phyloP scores from a whole-genome alignment of 352 stramenopile genomes.

The Phytophthora melonis region DNA sequence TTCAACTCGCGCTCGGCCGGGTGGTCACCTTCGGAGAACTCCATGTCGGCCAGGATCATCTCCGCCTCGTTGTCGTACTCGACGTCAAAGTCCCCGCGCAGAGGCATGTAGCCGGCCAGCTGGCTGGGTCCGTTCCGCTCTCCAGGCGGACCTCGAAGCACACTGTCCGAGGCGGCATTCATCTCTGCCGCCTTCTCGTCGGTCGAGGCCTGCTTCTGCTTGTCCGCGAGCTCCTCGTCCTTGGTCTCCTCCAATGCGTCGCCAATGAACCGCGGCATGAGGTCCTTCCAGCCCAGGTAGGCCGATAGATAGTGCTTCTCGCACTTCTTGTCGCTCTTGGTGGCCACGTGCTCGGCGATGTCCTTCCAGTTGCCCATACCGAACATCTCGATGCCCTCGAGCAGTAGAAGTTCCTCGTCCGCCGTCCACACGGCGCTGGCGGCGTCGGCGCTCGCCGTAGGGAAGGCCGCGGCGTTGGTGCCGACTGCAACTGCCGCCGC shows the following conservation, averaged over 20 bases:
- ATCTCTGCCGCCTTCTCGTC: slow-evolving; percentile 46
- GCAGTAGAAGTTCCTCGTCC: slow-evolving; percentile 96
- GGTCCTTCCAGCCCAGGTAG: slow-evolving; percentile 73
- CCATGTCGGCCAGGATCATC: slow-evolving; percentile 96
- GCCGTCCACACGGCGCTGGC: slow-evolving; percentile 86
- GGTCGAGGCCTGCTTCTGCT: slow-evolving; percentile 11
- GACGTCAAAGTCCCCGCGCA: slow-evolving; percentile 97
- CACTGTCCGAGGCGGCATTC: slow-evolving; percentile 25
- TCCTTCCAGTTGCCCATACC: slow-evolving; percentile 98
- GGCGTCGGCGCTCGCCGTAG: slow-evolving; percentile 7
- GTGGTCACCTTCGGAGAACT: slow-evolving; percentile 92
- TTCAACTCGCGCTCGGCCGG: slow-evolving; percentile 94
- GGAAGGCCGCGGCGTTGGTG: slow-evolving; percentile 31
- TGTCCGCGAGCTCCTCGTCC: slow-evolving; percentile 16
- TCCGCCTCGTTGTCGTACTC: slow-evolving; percentile 99
- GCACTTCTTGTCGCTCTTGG: slow-evolving; percentile 90
- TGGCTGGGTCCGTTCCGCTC: slow-evolving; percentile 39
- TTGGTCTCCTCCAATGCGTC: slow-evolving; percentile 47
- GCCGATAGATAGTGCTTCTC: slow-evolving; percentile 89
- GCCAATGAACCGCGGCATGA: slow-evolving; percentile 73
- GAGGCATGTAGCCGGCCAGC: slow-evolving; percentile 95
- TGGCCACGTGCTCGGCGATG: slow-evolving; percentile 88
- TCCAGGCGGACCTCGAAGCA: slow-evolving; percentile 23
- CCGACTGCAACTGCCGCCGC: slow-evolving; percentile 20
- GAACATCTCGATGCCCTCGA: slow-evolving; percentile 97